A percentile compares a stretch with the other conserved stretches of the same genome.
phyloP scores from a whole-genome alignment of 108 stramenopile genomes.

The Bacterosira constricta region DNA sequence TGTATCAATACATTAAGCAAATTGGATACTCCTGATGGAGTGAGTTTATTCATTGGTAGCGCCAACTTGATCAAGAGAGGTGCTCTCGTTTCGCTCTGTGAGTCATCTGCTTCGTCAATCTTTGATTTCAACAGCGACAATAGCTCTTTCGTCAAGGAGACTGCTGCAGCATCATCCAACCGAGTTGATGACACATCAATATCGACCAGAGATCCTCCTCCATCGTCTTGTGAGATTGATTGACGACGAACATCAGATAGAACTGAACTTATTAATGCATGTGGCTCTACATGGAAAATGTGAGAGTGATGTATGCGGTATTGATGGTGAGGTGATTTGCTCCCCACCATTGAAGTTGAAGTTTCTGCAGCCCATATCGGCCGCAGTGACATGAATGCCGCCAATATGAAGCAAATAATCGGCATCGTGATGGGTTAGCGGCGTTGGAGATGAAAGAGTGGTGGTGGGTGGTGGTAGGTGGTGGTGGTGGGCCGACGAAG shows the following conservation, averaged over 20 bases:
- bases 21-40: constrained; percentile 37
- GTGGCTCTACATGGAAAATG: constrained; percentile 12
- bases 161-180: constrained; percentile 26
- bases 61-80: constrained; percentile 10
- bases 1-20: constrained; percentile 36
- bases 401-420: neutral
- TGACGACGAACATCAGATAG: constrained; percentile 18
- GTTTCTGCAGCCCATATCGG: neutral
- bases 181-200: constrained; percentile 37
- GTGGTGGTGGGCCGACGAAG: no score
- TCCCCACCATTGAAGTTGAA: neutral
- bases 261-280: constrained; percentile 11
- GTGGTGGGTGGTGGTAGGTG: neutral
- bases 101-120: neutral
- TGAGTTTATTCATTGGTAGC: constrained; percentile 45
- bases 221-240: neutral
- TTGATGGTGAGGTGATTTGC: neutral
- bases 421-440: neutral
- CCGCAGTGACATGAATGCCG: neutral
- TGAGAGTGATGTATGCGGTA: constrained; percentile 17
- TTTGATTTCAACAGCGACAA: constrained; percentile 6
- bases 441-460: neutral
- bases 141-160: constrained; percentile 19
- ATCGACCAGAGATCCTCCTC: constrained; percentile 6
- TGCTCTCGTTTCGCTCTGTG: neutral